Evolutionary conservation across 495 filamentous ascomycete species (phyloP), one percentile per base, ranked within the genome.

Genomic region (Chaetomium cochliodes): DNA sequence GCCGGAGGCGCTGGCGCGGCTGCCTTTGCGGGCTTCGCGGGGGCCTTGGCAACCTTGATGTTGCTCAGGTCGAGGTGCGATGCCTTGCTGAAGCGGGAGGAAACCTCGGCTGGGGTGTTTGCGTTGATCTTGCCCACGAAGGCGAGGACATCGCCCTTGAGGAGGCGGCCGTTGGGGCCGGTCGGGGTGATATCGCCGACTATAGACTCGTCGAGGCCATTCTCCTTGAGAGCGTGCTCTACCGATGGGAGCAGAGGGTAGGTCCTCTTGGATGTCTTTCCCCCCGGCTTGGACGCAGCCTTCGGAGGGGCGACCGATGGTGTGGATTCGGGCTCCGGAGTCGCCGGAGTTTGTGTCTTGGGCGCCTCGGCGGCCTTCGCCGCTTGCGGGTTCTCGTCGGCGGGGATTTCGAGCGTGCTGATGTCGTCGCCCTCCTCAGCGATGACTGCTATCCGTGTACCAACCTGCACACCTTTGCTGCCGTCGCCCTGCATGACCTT

Each of bases 71-170:
- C 96, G 28, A 98, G 84, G 74, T 96, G 91, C 46, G 80, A 77
- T 39, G 92, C 86, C 73, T 94, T 89, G 51, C 81, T 77, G 69
- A 97, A 86, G 12, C 85, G 85, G 28, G 81, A 77, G 49, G 87
- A 87, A 65, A 90, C 85, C 47, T 87, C 80, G n/a, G 84, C 78
- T 9, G 92, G 87, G 69, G 90, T 90, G 25, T 85, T 79, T 47
- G 86, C 76, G 51, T 87, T 76, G 69, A 97, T 90, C 60, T 78
- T 78, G 57, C 96, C 94, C 16, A 98, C 78, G 74, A 93, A 94
- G 37, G 92, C 92, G 51, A 98, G 85, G 11, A 98, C 91, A 73
- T 98, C 94, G 54, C 94, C 94, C 79, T 98, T 98, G 41, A 98
- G 83, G 49, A 98, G 81, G 54, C 96, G 88, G 53, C 93, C 92